Evolutionary conservation across 805 yeast species (phyloP), one percentile per base, ranked within the genome.

Genomic region (Nakazawaea holstii): DNA sequence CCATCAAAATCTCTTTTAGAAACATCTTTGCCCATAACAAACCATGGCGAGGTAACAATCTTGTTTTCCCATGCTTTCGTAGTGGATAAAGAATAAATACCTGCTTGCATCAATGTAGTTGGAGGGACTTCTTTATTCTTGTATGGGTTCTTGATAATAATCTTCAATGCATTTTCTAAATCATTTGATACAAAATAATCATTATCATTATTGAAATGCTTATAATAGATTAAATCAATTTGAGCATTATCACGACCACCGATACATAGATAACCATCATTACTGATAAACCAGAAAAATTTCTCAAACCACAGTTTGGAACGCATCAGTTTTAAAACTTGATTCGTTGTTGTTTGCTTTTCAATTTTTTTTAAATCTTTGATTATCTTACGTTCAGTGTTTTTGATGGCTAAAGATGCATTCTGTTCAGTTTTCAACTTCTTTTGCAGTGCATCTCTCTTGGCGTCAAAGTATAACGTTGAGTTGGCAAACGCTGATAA

Each of bases 1-100:
- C 79, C 81, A 53, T 70, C 73, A 47, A 72, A 72, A 55, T 87
- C 91, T 43, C 77, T 77, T 57, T 89, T 87, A 1, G 89, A 78
- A 2, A 92, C 74, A 41, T 80, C 83, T 14, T 64, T 61, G 1
- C 90, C 90, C 33, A 72, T 73, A n/a, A 87, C 78, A 77, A 81
- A 85, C 95, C 95, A 90, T 2, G 96, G 84, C 2, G 95, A 82
- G 0, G 87, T 78, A 1, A 88, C 79, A 29, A 84, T 74, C 60
- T 91, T 92, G 45, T 84, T 77, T 35, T 84, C 91, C 99, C 99
- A 94, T 0, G 96, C 96, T 37, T 76, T 80, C 8, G 96, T 84
- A 0, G 92, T 75, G 20, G 91, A 77, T 52, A 89, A 73, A n/a
- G 95, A 77, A 53, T 84, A 84, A 6, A 87, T 77, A 10, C 96